These are phyloP conservation scores for Avena eriantha DNA, from an alignment of 176 grass and related monocot species.

Conservation along the genomic window DNA sequence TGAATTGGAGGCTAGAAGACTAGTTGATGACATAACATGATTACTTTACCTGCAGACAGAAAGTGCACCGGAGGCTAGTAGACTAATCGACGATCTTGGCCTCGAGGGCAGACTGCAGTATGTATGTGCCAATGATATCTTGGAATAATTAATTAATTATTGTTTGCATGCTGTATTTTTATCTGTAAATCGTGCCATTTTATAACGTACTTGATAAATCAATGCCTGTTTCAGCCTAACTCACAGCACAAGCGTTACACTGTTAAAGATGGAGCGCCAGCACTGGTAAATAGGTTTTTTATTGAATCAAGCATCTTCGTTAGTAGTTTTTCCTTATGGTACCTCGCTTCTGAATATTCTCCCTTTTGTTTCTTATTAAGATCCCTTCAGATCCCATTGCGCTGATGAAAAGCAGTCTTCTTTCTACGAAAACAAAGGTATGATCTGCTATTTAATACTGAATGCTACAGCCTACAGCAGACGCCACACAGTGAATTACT, in stretches of 20 bases:
- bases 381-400: conserved; percentile 83
- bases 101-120: conserved; percentile 80
- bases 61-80: conserved; percentile 66
- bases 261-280: conserved; percentile 77
- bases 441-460: conserved; percentile 17
- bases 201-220: conserved; percentile 30
- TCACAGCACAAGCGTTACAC: conserved; percentile 92
- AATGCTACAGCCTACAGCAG: not conserved
- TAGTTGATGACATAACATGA: conserved; percentile 16
- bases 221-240: conserved; percentile 66
- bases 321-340: not conserved
- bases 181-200: not conserved
- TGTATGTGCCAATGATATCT: conserved; percentile 65
- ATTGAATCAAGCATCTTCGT: conserved; percentile 6
- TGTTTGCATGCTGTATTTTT: not conserved
- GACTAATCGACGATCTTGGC: conserved; percentile 80
- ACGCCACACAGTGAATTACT: not conserved
- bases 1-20: not conserved
- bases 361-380: conserved; percentile 48
- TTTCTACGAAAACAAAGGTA: conserved; percentile 96
- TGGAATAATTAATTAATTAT: conserved; percentile 17
- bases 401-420: conserved; percentile 72
- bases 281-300: conserved; percentile 66
- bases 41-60: conserved; percentile 46
- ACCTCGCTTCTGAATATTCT: conserved; percentile 31